Conservation (phyloP, 106 monocot species). For the Acanthochlamys bracteata region DNA sequence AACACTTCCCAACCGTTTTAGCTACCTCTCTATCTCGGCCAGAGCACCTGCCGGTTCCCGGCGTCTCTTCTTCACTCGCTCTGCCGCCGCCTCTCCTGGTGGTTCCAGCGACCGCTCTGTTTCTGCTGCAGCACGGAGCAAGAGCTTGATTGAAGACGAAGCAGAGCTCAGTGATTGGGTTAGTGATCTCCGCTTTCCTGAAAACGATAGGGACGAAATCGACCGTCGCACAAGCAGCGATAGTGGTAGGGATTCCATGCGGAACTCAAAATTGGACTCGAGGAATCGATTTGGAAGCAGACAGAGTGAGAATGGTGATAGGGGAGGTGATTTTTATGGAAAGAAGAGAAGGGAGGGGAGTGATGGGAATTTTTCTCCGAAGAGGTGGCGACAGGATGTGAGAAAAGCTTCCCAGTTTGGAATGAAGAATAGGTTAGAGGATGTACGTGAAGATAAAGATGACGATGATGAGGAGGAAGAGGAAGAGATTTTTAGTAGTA, state of each 20-base stretch:
- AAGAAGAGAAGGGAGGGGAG: constrained; percentile 11
- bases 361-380: constrained; percentile 4
- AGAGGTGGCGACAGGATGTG: too few species aligned
- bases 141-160: constrained; percentile 83
- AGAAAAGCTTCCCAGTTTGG: too few species aligned
- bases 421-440: too few species aligned
- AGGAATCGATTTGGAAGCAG: constrained; percentile 20
- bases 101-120: constrained; percentile 29
- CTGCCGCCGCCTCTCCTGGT: background rate
- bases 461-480: too few species aligned
- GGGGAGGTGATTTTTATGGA: constrained; percentile 8
- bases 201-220: constrained; percentile 21
- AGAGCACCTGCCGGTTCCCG: background rate
- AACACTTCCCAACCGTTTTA: background rate
- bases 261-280: background rate
- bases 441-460: too few species aligned
- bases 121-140: constrained; percentile 17
- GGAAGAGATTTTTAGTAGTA: too few species aligned
- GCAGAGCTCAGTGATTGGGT: constrained; percentile 90
- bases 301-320: constrained; percentile 29
- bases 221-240: background rate
- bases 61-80: background rate
- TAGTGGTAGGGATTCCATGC: constrained; percentile 5
- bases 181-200: constrained; percentile 32
- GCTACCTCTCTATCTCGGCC: constrained; percentile 1